Percentiles rank a stretch among this genome's conserved stretches.
These are phyloP conservation scores for Candida rishiriensis DNA, from an alignment of 805 yeast species.

Conservation along the genomic window DNA sequence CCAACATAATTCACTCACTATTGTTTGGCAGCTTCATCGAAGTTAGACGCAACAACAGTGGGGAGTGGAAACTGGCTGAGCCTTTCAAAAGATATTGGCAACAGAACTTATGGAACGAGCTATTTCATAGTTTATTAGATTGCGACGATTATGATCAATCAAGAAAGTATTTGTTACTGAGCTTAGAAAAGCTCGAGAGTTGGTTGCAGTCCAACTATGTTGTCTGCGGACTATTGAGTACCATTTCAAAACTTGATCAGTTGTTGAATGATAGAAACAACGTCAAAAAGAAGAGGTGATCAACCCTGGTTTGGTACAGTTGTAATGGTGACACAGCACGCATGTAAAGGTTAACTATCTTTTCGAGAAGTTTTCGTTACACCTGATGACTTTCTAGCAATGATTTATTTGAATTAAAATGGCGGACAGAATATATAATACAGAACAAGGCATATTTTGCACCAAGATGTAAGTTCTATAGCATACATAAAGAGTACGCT, in stretches of 20 bases:
- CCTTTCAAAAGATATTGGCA: constrained; percentile 75
- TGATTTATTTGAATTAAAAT: too few relatives aligned
- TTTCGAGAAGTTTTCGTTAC: too few relatives aligned
- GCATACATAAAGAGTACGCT: too few relatives aligned
- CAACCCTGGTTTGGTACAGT: not conserved
- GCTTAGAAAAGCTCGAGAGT: constrained; percentile 8
- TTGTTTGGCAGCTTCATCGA: constrained; percentile 66
- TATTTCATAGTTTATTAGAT: constrained; percentile 63
- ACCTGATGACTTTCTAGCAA: too few relatives aligned
- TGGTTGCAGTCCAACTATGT: constrained; percentile 13
- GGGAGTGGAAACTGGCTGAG: constrained; percentile 34
- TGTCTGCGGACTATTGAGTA: constrained; percentile 6
- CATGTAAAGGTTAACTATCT: not conserved
- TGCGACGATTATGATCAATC: constrained; percentile 29
- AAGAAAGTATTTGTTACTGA: not conserved
- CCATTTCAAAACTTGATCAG: constrained; percentile 7
- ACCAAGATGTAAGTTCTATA: too few relatives aligned
- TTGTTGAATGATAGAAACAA: constrained; percentile 8
- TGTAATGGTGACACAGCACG: not conserved
- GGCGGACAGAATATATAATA: too few relatives aligned
- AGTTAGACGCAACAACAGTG: constrained; percentile 20
- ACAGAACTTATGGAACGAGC: constrained; percentile 58
- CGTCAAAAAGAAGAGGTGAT: constrained; percentile 3
- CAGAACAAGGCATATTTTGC: too few relatives aligned
- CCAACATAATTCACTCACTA: constrained; percentile 67